Percentiles rank a stretch among this genome's conserved stretches.
Conservation (phyloP, 768 basidiomycete species). For the Amanita molliuscula region DNA sequence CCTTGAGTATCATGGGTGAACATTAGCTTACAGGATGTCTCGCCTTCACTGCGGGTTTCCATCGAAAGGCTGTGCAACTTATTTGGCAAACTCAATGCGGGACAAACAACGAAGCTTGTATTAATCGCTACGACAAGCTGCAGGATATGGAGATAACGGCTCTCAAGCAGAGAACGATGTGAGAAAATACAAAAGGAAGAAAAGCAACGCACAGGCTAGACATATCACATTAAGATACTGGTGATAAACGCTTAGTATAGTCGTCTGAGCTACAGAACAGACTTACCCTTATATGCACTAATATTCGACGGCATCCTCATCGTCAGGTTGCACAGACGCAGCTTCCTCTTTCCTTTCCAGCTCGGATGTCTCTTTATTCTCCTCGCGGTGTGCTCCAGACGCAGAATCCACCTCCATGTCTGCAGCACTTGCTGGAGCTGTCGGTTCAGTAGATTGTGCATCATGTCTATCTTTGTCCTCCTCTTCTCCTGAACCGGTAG, state of each 20-base stretch:
- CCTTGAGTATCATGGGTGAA: no score
- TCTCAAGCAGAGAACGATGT: conserved; percentile 4
- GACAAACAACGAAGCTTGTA: neutral
- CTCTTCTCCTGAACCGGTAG: conserved; percentile 12
- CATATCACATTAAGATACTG: conserved; percentile 10
- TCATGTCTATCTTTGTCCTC: conserved; percentile 7
- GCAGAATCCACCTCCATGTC: conserved; percentile 32
- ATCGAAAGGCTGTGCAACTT: neutral
- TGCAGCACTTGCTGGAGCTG: conserved; percentile 12
- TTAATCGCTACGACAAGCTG: neutral
- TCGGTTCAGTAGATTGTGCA: neutral
- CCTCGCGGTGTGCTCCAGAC: conserved; percentile 17
- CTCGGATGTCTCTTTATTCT: conserved; percentile 28
- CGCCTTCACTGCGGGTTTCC: no score
- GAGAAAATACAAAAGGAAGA: conserved; percentile 11
- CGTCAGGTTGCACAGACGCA: conserved; percentile 50
- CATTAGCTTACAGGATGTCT: no score
- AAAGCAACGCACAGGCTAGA: conserved; percentile 21
- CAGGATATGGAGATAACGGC: neutral
- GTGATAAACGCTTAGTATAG: neutral
- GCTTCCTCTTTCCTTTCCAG: conserved; percentile 44
- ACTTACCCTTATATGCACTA: conserved; percentile 23
- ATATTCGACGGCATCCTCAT: conserved; percentile 79
- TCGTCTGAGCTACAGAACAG: neutral
- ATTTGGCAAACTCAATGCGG: neutral